Base-by-base conservation (phyloP, 2,329 filamentous ascomycete genomes). In the Colletotrichum sp. region DNA sequence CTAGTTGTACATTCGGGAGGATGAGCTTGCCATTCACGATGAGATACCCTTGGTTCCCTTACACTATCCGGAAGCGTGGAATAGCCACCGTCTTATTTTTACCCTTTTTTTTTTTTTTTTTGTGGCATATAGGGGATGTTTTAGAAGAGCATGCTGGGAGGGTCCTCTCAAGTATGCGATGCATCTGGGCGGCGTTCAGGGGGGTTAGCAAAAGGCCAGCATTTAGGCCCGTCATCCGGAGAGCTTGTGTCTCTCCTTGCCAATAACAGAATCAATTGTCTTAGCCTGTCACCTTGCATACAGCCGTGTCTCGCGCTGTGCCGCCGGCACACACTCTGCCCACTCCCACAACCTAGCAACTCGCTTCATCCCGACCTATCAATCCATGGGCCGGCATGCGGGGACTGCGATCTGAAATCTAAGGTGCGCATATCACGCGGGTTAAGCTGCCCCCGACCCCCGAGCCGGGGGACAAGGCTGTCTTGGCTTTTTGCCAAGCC, bases 41-140 rank as follows among this genome's bases (percentile, higher is more conserved):
- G 70, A 76, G 74, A 76, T 76, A 76, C 74, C 74, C 74, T 64
- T 68, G 74, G 74, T 69, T 76, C n/a, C 65, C 70, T 66, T 52
- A 69, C 58, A 62, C 34, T 73, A 30, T 60, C 70, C 30, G 48
- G 48, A 69, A 74, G 70, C 74, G 74, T 39, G 70, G 70, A 30
- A 6, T 43, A 25, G 15, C 25, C 65, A 15, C 70, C 22, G 27
- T 52, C 34, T 43, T 48, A 8, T 70, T 55, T 74, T 25, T 71
- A 74, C 34, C 36, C 36, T 32, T 10, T 25, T 34, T 60, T 34
- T 28, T 10, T 43, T 52, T 27, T 43, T 70, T 9, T 52, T 65
- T 52, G 15, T 30, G 55, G 66, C 34, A 70, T 52, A 62, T n/a
- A 52, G 39, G 56, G n/a, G 55, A 32, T 25, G 56, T 75, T 67